phyloP scores from a whole-genome alignment of 352 stramenopile species.

The Stramenopiles sp. region DNA sequence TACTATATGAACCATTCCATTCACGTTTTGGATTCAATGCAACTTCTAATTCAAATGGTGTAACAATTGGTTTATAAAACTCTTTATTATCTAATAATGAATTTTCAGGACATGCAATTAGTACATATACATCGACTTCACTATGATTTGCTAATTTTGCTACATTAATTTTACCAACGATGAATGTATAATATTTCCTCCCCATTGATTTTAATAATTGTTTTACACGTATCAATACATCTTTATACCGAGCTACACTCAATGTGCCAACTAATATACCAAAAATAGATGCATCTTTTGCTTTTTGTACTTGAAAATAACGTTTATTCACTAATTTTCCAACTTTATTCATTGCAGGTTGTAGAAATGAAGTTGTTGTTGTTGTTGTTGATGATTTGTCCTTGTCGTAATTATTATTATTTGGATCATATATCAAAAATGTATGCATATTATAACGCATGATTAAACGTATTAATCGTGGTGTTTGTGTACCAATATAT shows the following conservation, averaged over 20 bases:
- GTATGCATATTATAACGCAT: conserved; percentile 41
- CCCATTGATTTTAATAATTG: conserved; percentile 62
- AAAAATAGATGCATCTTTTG: conserved; percentile 73
- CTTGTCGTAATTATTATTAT: conserved; percentile 25
- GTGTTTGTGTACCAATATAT: conserved; percentile 47
- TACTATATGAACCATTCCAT: conserved; percentile 63
- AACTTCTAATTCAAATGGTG: conserved; percentile 75
- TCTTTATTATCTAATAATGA: conserved; percentile 72
- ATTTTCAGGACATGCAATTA: conserved; percentile 84
- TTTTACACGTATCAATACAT: conserved; percentile 64
- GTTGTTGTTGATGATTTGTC: too few species aligned
- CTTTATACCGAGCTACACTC: conserved; percentile 64
- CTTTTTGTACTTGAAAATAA: conserved; percentile 53
- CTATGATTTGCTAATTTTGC: conserved; percentile 91
- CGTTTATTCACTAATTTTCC: conserved; percentile 12
- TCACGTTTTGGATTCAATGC: conserved; percentile 52
- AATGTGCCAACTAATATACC: conserved; percentile 87
- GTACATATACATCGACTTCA: conserved; percentile 86
- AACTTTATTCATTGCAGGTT: conserved; percentile 26
- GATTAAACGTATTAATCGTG: conserved; percentile 49
- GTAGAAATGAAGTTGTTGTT: conserved; percentile 43
- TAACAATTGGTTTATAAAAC: conserved; percentile 74
- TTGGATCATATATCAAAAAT: conserved; percentile 46
- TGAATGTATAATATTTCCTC: conserved; percentile 82
- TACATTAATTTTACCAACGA: conserved; percentile 87